Evolutionary conservation across 495 filamentous ascomycete species (phyloP).

Genomic region (Choiromyces venosus): DNA sequence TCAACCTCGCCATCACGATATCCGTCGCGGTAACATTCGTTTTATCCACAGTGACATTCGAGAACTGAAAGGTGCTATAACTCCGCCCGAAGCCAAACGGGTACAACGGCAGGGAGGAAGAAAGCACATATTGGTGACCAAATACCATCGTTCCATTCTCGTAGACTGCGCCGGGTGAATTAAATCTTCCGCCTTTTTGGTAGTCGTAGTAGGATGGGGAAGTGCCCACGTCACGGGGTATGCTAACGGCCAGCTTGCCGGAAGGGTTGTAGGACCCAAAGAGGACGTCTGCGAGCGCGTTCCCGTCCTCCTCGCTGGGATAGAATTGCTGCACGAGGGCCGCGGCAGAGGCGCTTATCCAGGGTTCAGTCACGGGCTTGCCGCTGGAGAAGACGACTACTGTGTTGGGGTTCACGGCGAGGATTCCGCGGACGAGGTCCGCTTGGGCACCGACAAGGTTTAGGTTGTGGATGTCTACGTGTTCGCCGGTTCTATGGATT

Average conservation of each 20-base stretch:
- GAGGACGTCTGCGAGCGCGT: constrained; percentile 48
- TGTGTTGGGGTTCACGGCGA: constrained; percentile 60
- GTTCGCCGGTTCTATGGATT: constrained; percentile 64
- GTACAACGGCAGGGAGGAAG: constrained; percentile 54
- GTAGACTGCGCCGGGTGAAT: constrained; percentile 49
- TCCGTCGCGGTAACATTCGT: constrained; percentile 47
- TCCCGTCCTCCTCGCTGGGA: constrained; percentile 55
- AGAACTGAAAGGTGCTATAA: constrained; percentile 60
- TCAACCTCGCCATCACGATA: constrained; percentile 53
- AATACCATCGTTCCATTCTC: constrained; percentile 58
- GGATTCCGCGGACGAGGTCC: constrained; percentile 58
- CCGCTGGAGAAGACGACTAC: constrained; percentile 64
- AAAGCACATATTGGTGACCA: constrained; percentile 61
- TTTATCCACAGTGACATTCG: constrained; percentile 48
- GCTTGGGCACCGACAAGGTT: constrained; percentile 66
- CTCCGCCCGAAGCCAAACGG: constrained; percentile 65
- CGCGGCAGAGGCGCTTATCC: constrained; percentile 56
- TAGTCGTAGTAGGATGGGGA: constrained; percentile 67
- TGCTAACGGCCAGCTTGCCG: constrained; percentile 53
- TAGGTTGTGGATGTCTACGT: constrained; percentile 58
- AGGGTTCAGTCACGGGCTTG: constrained; percentile 64
- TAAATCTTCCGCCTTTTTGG: constrained; percentile 57
- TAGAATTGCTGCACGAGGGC: constrained; percentile 69
- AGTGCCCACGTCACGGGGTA: constrained; percentile 59
- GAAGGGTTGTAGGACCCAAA: constrained; percentile 48